Percentiles rank a stretch among this genome's conserved stretches.
Conservation (phyloP, 2,329 filamentous ascomycete species). For the Cryphonectria radicalis region DNA sequence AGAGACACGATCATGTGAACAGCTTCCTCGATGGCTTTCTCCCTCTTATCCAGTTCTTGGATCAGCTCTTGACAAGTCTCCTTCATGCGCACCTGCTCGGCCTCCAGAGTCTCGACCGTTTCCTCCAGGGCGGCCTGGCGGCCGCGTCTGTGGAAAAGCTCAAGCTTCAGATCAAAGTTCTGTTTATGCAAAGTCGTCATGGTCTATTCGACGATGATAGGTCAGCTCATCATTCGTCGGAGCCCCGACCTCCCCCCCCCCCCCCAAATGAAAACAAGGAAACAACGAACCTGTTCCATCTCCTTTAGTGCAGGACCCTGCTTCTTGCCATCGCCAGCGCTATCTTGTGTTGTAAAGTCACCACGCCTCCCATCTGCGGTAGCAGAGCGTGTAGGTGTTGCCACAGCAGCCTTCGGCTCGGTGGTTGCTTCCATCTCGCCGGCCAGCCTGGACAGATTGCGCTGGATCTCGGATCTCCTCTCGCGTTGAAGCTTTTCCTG, state of each 20-base stretch:
- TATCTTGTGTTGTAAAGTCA: constrained; percentile 48
- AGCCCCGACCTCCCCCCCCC: too few species aligned
- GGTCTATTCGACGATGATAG: constrained; percentile 46
- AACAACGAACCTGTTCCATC: constrained; percentile 61
- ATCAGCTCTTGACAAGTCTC: constrained; percentile 63
- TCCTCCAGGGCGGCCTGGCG: constrained; percentile 64
- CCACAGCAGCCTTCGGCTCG: constrained; percentile 44
- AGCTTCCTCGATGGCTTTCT: constrained; percentile 72
- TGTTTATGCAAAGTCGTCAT: constrained; percentile 73
- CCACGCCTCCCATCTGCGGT: constrained; percentile 45
- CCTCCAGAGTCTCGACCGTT: constrained; percentile 58
- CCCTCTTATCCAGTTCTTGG: constrained; percentile 64
- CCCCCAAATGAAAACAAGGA: too few species aligned
- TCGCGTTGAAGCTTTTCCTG: constrained; percentile 60
- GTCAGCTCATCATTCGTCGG: not conserved
- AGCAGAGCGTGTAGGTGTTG: constrained; percentile 45
- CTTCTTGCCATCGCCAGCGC: constrained; percentile 47
- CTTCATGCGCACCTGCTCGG: constrained; percentile 56
- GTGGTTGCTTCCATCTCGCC: constrained; percentile 45
- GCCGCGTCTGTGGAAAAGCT: constrained; percentile 71
- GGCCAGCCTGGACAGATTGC: constrained; percentile 43
- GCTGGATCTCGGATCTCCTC: constrained; percentile 54
- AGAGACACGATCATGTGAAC: constrained; percentile 70
- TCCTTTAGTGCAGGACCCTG: constrained; percentile 67
- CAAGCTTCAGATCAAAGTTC: constrained; percentile 77